Base-by-base conservation (phyloP, 495 filamentous ascomycete genomes). In the Tuber aestivum region DNA sequence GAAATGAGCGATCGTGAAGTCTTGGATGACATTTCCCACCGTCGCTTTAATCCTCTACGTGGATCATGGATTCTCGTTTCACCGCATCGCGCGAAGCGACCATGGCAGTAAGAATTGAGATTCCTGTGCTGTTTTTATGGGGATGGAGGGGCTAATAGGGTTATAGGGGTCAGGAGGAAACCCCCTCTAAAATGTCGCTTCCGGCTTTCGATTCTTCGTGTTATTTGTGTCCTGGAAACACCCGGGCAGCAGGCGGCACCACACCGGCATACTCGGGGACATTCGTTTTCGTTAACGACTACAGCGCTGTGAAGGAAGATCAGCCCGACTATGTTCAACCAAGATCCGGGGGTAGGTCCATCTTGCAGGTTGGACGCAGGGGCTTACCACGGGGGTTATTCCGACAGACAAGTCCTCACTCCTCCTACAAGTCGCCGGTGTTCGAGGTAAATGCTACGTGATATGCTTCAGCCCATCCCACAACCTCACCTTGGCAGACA, bases 241-340 rank as follows among this genome's bases (percentile, higher is more conserved):
- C 91, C 79, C 90, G 95, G n/a, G 95, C 95, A 3, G 90, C 93
- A 82, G 96, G 95, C 74, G 93, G 97, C 81, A 83, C 83, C 76
- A 99, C 98, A 83, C 96, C 95, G 0, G 86, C 92, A 41, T 99
- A 97, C 83, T 86, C 91, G 45, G 90, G 86, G 74, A 97, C 94
- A 0, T 97, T 97, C 79, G 91, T 95, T 18, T 99, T 99, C 77
- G 92, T 97, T 69, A 99, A 99, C 81, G 95, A 99, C 84, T 99
- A 95, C 83, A 95, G 93, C 80, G 95, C 95, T 18, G 94, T 99
- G 41, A 97, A 97, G 83, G 95, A 97, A 84, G 89, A 93, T 71
- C 95, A 99, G 84, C 90, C 87, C 6, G 86, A 89, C 41, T 95
- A 93, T 81, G 84, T 86, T 27, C 85, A 86, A n/a, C 84, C 87